These are phyloP conservation scores for Arthroderma uncinatum DNA, from an alignment of 2,329 filamentous ascomycete genomes.

Conservation along the genomic window DNA sequence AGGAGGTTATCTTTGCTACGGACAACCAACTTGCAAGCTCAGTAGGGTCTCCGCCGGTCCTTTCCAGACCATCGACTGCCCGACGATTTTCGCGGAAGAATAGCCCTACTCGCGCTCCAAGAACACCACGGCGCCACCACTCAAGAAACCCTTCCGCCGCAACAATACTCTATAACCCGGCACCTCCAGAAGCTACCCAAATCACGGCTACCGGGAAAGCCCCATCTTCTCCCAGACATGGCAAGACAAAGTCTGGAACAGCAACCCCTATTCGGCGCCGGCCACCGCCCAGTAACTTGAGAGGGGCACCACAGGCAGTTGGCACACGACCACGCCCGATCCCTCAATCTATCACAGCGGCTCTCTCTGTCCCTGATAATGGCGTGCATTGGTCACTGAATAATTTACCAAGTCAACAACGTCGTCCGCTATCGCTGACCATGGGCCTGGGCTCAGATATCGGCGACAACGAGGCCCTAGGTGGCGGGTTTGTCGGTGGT, in stretches of 20 bases:
- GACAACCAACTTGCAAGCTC: constrained; percentile 15
- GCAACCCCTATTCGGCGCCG: constrained; percentile 5
- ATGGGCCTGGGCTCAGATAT: constrained; percentile 64
- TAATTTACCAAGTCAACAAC: constrained; percentile 25
- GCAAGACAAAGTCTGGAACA: background rate
- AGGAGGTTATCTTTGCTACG: background rate
- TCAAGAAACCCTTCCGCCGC: constrained; percentile 65
- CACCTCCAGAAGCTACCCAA: constrained; percentile 25
- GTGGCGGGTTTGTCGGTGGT: constrained; percentile 48
- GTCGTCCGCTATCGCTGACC: constrained; percentile 53
- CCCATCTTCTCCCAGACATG: background rate
- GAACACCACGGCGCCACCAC: constrained; percentile 43
- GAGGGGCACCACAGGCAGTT: background rate
- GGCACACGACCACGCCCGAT: constrained; percentile 3
- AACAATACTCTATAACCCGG: constrained; percentile 74
- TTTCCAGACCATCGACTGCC: constrained; percentile 34
- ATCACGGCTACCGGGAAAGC: background rate
- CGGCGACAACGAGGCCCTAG: constrained; percentile 50
- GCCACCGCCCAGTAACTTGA: background rate
- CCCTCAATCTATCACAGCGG: constrained; percentile 21
- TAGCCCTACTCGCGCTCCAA: constrained; percentile 27
- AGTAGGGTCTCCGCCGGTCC: constrained; percentile 26
- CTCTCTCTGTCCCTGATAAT: constrained; percentile 47
- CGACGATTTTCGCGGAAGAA: constrained; percentile 29
- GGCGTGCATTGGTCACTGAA: constrained; percentile 43